Percentiles rank a stretch among this genome's conserved stretches.
Conservation (phyloP, 805 yeast genomes). For the Schwanniomyces polymorphus region DNA sequence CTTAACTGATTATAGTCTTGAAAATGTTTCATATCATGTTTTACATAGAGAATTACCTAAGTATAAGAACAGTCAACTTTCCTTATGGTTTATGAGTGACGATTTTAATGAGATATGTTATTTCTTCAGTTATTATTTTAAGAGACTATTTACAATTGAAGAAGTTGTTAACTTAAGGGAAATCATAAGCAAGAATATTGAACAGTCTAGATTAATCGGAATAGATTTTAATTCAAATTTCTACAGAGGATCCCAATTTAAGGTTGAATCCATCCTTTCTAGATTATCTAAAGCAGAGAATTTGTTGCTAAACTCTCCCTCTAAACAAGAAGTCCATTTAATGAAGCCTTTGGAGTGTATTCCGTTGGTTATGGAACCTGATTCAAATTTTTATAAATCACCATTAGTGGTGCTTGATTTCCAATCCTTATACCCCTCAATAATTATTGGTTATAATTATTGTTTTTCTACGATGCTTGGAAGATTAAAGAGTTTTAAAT, state of each 20-base stretch:
- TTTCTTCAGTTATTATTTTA: slow-evolving; percentile 47
- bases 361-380: slow-evolving; percentile 92
- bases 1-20: slow-evolving; percentile 69
- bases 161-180: slow-evolving; percentile 61
- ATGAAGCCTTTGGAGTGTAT: slow-evolving; percentile 86
- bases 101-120: slow-evolving; percentile 18
- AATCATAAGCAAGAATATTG: slow-evolving; percentile 67
- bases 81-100: slow-evolving; percentile 26
- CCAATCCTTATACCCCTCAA: slow-evolving; percentile 90
- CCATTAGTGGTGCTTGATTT: slow-evolving; percentile 91
- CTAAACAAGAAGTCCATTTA: slow-evolving; percentile 73
- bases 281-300: slow-evolving; percentile 79
- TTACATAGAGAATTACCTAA: slow-evolving; percentile 70
- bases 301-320: slow-evolving; percentile 72
- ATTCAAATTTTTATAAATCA: slow-evolving; percentile 77
- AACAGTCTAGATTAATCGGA: slow-evolving; percentile 83
- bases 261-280: slow-evolving; percentile 81
- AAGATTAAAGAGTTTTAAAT: slow-evolving; percentile 52
- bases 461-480: slow-evolving; percentile 79
- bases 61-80: slow-evolving; percentile 49
- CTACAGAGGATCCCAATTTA: slow-evolving; percentile 90
- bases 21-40: slow-evolving; percentile 68
- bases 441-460: slow-evolving; percentile 87
- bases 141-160: slow-evolving; percentile 44
- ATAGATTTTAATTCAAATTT: slow-evolving; percentile 86